A percentile compares a stretch with the other conserved stretches of the same genome.
phyloP scores from a whole-genome alignment of 1,284 basidiomycete genomes.

The Pseudozyma pruni region DNA sequence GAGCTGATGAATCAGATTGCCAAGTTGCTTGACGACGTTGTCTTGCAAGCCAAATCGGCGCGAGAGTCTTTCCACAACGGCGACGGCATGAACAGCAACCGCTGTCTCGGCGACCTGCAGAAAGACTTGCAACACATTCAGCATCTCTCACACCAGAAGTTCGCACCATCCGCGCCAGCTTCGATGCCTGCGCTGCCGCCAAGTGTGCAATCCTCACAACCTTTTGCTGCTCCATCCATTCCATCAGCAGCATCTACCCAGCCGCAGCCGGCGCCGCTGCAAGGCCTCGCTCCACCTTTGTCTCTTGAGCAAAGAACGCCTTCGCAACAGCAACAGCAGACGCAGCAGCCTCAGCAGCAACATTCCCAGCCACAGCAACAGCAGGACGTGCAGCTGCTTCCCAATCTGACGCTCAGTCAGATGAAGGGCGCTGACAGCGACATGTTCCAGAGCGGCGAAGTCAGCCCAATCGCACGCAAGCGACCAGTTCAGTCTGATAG shows the following conservation, averaged over 20 bases:
- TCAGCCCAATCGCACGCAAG: conserved; percentile 42
- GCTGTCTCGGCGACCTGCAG: conserved; percentile 55
- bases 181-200: conserved; percentile 10
- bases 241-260: conserved; percentile 9
- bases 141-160: conserved; percentile 51
- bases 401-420: conserved; percentile 31
- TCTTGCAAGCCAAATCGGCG: conserved; percentile 53
- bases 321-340: conserved; percentile 24
- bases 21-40: conserved; percentile 51
- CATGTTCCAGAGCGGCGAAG: conserved; percentile 16
- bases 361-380: conserved; percentile 10
- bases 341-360: conserved; percentile 16
- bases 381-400: conserved; percentile 12
- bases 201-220: conserved; percentile 13
- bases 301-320: conserved; percentile 18
- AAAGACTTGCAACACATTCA: conserved; percentile 53
- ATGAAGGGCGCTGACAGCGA: conserved; percentile 20
- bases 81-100: conserved; percentile 50
- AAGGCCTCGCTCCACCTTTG: conserved; percentile 15
- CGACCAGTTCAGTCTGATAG: conserved; percentile 44
- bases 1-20: conserved; percentile 53
- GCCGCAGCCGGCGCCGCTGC: conserved; percentile 10
- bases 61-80: conserved; percentile 55
- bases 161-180: conserved; percentile 19
- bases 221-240: conserved; percentile 14